Conservation (phyloP, 768 basidiomycete genomes). For the Amanita rimosa region DNA sequence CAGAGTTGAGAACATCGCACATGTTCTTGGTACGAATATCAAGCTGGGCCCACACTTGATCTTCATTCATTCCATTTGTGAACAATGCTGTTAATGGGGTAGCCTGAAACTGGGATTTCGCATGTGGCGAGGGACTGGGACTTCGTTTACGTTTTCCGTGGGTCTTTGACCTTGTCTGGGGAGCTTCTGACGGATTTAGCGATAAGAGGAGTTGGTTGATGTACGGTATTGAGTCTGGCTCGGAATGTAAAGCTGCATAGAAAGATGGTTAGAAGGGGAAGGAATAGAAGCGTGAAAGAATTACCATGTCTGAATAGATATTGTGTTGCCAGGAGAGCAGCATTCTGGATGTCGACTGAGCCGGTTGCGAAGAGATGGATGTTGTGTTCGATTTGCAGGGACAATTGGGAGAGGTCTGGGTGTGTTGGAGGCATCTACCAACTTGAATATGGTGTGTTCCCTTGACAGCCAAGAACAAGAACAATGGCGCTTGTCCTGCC, state of each 20-base stretch:
- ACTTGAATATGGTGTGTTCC: no score
- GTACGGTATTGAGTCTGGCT: constrained; percentile 50
- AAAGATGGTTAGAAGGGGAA: constrained; percentile 9
- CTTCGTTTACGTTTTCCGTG: constrained; percentile 34
- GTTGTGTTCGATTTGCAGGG: constrained; percentile 40
- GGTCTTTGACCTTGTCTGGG: constrained; percentile 65
- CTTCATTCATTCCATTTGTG: constrained; percentile 67
- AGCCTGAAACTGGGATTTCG: constrained; percentile 24
- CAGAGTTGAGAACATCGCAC: constrained; percentile 54
- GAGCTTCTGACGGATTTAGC: constrained; percentile 54
- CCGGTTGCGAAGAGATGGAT: constrained; percentile 46
- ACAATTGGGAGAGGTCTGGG: constrained; percentile 34
- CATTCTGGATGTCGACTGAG: constrained; percentile 37
- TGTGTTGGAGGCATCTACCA: constrained; percentile 8
- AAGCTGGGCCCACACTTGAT: constrained; percentile 91
- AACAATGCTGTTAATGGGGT: constrained; percentile 76
- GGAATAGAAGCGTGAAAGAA: constrained; percentile 13
- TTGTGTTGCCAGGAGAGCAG: constrained; percentile 61
- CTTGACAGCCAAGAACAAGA: no score
- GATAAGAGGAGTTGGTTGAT: constrained; percentile 57
- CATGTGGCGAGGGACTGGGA: constrained; percentile 19
- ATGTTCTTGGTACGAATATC: constrained; percentile 70
- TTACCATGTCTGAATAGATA: constrained; percentile 67
- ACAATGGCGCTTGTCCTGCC: neutral
- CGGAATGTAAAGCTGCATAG: constrained; percentile 51